These are phyloP conservation scores for Kandelia obovata DNA, from an alignment of 345 rosid species.

Conservation along the genomic window DNA sequence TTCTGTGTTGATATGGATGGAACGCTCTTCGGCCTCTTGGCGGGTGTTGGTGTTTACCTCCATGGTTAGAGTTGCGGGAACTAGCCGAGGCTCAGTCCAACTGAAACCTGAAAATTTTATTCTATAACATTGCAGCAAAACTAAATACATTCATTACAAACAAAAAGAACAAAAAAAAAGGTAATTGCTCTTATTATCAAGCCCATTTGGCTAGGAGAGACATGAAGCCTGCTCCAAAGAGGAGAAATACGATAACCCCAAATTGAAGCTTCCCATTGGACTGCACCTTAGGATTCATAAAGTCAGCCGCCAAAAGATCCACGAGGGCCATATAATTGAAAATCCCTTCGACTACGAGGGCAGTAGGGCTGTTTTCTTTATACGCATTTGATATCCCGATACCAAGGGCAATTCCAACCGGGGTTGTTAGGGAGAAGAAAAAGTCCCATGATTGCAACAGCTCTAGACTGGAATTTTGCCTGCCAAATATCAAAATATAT, in stretches of 20 bases:
- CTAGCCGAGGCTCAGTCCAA: too few species aligned
- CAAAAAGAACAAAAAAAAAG: too few species aligned
- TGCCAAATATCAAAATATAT: neutral
- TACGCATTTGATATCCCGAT: slow-evolving; percentile 41
- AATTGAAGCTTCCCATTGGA: slow-evolving; percentile 36
- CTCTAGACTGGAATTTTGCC: slow-evolving; percentile 35
- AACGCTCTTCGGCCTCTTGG: too few species aligned
- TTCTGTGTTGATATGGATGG: too few species aligned
- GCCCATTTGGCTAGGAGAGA: slow-evolving; percentile 62
- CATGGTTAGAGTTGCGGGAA: too few species aligned
- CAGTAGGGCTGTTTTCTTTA: slow-evolving; percentile 46
- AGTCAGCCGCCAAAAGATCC: slow-evolving; percentile 63
- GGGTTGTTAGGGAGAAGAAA: slow-evolving; percentile 59
- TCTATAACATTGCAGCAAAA: too few species aligned
- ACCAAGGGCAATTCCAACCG: slow-evolving; percentile 60
- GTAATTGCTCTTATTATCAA: slow-evolving; percentile 11
- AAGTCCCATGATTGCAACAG: slow-evolving; percentile 40
- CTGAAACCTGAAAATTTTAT: too few species aligned
- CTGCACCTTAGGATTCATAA: slow-evolving; percentile 50
- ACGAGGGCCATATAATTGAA: too few species aligned
- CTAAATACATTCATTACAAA: neutral
- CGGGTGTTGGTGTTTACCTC: too few species aligned
- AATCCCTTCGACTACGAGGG: too few species aligned
- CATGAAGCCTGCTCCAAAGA: slow-evolving; percentile 59
- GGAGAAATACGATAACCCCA: slow-evolving; percentile 33